Evolutionary conservation across 768 basidiomycete genomes (phyloP).

Genomic region (Megacollybia marginata): DNA sequence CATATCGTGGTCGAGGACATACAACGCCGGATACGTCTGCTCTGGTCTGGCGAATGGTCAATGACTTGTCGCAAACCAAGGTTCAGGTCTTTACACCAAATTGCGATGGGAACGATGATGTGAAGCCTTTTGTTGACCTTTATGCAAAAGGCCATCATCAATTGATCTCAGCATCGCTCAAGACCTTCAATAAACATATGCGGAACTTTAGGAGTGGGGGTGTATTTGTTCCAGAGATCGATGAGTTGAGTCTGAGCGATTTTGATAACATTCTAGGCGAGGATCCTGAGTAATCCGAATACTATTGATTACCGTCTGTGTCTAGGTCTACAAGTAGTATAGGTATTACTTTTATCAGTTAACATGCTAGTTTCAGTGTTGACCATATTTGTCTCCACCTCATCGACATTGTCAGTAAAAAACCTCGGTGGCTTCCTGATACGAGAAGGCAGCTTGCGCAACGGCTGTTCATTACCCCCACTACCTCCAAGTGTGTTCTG

Average conservation of each 20-base stretch:
- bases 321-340: not conserved
- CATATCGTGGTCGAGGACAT: slow-evolving; percentile 21
- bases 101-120: not conserved
- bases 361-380: not conserved
- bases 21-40: slow-evolving; percentile 8
- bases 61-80: slow-evolving; percentile 2
- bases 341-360: not conserved
- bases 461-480: too few species aligned
- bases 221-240: not conserved
- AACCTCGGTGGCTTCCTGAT: too few species aligned
- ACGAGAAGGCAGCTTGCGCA: too few species aligned
- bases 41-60: slow-evolving; percentile 15
- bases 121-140: slow-evolving; percentile 11
- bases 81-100: slow-evolving; percentile 6
- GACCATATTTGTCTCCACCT: not conserved
- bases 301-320: not conserved
- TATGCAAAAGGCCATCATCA: slow-evolving; percentile 10
- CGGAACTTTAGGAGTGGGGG: slow-evolving; percentile 2
- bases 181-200: slow-evolving; percentile 27
- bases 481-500: too few species aligned
- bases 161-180: slow-evolving; percentile 17
- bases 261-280: not conserved
- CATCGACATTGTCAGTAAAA: not conserved
- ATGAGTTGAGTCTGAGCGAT: not conserved
- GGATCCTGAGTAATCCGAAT: not conserved